Evolutionary conservation across 2,329 filamentous ascomycete genomes (phyloP).

Genomic region (Stachybotrys echinatus): DNA sequence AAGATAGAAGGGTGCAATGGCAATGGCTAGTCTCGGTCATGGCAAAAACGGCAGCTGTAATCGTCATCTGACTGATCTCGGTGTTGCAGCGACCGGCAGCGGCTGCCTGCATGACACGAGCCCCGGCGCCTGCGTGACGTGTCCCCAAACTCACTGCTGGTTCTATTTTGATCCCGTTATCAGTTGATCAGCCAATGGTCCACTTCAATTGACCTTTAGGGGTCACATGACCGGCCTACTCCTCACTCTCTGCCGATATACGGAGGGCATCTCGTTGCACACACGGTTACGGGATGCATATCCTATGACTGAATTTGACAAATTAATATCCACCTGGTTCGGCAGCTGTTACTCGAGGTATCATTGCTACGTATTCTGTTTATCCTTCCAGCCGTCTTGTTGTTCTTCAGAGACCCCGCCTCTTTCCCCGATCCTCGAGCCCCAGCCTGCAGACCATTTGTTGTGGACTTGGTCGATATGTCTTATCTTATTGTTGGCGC

Average conservation of each 20-base stretch:
- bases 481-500: constrained; percentile 58
- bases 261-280: too few relatives aligned
- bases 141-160: too few relatives aligned
- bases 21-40: too few relatives aligned
- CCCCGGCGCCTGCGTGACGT: background rate
- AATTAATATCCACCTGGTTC: background rate
- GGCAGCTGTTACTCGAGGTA: background rate
- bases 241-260: background rate
- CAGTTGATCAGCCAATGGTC: background rate
- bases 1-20: too few relatives aligned
- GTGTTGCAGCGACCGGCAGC: background rate
- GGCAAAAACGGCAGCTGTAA: background rate
- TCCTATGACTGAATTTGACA: too few relatives aligned
- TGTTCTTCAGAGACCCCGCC: too few relatives aligned
- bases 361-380: background rate
- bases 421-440: too few relatives aligned
- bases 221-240: background rate
- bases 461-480: constrained; percentile 5
- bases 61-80: background rate
- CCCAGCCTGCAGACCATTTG: too few relatives aligned
- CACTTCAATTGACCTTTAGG: background rate
- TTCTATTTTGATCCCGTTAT: too few relatives aligned
- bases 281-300: too few relatives aligned
- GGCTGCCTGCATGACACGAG: background rate
- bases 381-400: too few relatives aligned